phyloP scores from a whole-genome alignment of 1,284 basidiomycete genomes.

The Cryptococcus sp. region DNA sequence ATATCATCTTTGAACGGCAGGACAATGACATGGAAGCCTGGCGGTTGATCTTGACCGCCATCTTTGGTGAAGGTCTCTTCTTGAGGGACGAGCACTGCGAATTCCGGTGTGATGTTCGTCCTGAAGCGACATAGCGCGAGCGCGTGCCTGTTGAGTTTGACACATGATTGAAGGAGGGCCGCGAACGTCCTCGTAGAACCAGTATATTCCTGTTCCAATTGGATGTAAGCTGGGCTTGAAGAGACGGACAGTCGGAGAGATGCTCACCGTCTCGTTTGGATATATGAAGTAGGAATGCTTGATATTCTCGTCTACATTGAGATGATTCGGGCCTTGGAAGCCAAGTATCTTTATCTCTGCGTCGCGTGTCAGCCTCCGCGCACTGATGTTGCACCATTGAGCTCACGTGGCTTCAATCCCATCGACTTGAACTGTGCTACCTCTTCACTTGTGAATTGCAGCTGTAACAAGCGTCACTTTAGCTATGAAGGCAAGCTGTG shows the following conservation, averaged over 20 bases:
- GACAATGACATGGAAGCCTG: conserved; percentile 89
- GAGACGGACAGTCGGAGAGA: neutral
- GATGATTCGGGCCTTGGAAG: conserved; percentile 74
- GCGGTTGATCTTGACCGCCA: conserved; percentile 74
- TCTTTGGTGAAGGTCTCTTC: conserved; percentile 72
- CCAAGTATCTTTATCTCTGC: conserved; percentile 79
- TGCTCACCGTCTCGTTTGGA: conserved; percentile 78
- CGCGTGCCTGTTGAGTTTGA: conserved; percentile 79
- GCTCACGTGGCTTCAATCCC: conserved; percentile 70
- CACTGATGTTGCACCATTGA: neutral
- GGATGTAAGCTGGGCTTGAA: neutral
- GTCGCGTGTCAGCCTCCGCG: neutral
- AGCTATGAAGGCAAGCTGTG: conserved; percentile 12
- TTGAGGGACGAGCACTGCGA: conserved; percentile 87
- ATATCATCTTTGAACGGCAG: conserved; percentile 95
- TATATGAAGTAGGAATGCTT: conserved; percentile 91
- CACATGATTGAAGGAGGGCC: conserved; percentile 80
- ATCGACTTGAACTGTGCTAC: conserved; percentile 76
- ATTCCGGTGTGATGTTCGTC: conserved; percentile 72
- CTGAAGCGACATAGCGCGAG: conserved; percentile 72
- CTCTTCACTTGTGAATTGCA: conserved; percentile 84
- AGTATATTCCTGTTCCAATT: conserved; percentile 61
- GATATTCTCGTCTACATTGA: conserved; percentile 83
- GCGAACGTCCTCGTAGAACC: conserved; percentile 91
- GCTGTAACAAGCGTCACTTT: conserved; percentile 53